Evolutionary conservation across 176 grass and related monocot genomes (phyloP).

Genomic region (Dendrocalamus sinicus): DNA sequence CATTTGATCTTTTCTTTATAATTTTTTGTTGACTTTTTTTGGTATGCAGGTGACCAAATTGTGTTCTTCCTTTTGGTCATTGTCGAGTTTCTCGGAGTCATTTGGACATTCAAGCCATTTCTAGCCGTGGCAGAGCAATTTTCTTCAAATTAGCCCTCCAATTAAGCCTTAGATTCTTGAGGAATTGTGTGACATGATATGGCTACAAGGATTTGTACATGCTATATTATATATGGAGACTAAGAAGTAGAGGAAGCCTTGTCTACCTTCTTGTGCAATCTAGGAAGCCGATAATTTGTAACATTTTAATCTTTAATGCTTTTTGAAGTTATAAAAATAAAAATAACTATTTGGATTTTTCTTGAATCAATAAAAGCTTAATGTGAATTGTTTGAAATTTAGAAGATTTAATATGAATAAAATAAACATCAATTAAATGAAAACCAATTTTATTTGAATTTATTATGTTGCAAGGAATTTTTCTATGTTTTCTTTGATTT

Average conservation of each 20-base stretch:
- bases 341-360: too few relatives aligned
- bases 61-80: constrained; percentile 58
- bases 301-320: too few relatives aligned
- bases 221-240: too few relatives aligned
- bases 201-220: background rate
- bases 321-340: too few relatives aligned
- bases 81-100: constrained; percentile 37
- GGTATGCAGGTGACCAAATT: constrained; percentile 50
- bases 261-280: background rate
- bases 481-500: too few relatives aligned
- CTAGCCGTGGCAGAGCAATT: background rate
- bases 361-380: too few relatives aligned
- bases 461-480: too few relatives aligned
- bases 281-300: too few relatives aligned
- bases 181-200: background rate
- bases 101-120: constrained; percentile 62
- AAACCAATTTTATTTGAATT: too few relatives aligned
- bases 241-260: background rate
- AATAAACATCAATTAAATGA: too few relatives aligned
- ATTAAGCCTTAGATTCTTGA: background rate
- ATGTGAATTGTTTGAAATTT: too few relatives aligned
- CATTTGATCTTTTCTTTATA: background rate
- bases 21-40: background rate
- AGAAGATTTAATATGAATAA: too few relatives aligned
- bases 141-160: background rate